Conservation (phyloP, 2,329 filamentous ascomycete species). For the Verticillium zaregamsianum region DNA sequence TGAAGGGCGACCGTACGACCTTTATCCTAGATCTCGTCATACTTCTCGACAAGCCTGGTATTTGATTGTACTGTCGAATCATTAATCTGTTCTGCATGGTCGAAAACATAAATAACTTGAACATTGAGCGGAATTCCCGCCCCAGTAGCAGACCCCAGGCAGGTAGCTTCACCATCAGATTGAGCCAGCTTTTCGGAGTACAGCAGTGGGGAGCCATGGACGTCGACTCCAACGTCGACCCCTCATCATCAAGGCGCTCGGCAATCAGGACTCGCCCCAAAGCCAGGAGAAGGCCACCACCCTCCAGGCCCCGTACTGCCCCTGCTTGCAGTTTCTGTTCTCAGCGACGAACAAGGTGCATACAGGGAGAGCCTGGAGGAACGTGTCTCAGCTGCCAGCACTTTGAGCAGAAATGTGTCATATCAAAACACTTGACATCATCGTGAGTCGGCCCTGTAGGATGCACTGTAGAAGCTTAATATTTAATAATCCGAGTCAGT, state of each 20-base stretch:
- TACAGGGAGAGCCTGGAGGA: background rate
- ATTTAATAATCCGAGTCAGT: background rate
- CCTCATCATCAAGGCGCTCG: background rate
- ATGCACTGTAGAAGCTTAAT: background rate
- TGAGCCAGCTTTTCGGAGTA: background rate
- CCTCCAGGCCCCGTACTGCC: background rate
- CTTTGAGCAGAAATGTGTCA: background rate
- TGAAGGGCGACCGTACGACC: background rate
- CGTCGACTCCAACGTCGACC: background rate
- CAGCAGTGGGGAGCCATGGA: background rate
- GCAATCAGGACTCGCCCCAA: background rate
- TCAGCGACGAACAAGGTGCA: background rate
- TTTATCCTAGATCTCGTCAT: background rate
- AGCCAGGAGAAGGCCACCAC: background rate
- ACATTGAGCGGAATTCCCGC: background rate
- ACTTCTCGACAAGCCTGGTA: background rate
- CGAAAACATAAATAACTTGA: background rate
- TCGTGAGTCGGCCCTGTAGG: background rate
- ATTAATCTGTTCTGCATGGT: no score
- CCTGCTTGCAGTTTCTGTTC: background rate
- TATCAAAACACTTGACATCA: background rate
- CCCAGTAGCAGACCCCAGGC: background rate
- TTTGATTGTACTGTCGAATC: background rate
- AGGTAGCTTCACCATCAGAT: background rate
- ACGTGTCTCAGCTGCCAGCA: conserved; percentile 1